phyloP scores from a whole-genome alignment of 2,329 filamentous ascomycete genomes.

The Colletotrichum chrysophilum region DNA sequence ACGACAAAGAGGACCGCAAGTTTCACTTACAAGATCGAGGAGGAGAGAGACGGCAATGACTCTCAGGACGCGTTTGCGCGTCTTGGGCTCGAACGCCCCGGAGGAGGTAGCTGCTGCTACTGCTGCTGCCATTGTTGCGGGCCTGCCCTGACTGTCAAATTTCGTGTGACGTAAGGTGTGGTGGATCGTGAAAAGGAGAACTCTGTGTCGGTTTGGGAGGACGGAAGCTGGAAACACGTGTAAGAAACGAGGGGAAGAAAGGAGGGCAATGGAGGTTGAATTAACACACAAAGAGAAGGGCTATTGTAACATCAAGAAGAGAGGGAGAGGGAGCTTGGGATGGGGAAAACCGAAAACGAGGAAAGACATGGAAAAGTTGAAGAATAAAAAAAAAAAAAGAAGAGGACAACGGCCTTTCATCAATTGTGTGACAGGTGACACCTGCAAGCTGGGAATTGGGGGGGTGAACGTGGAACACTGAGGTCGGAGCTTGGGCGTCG shows the following conservation, averaged over 20 bases:
- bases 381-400: neutral
- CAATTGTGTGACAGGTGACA: neutral
- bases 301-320: neutral
- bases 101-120: constrained; percentile 38
- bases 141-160: constrained; percentile 3
- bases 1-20: neutral
- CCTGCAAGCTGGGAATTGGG: neutral
- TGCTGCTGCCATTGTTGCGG: constrained; percentile 13
- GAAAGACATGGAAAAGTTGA: neutral
- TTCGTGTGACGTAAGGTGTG: neutral
- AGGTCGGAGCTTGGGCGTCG: constrained; percentile 11
- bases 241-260: neutral
- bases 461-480: neutral
- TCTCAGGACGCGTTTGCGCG: constrained; percentile 80
- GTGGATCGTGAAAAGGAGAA: neutral
- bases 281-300: neutral
- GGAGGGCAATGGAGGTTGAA: neutral
- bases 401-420: neutral
- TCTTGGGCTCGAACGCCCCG: constrained; percentile 50
- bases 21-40: constrained; percentile 80
- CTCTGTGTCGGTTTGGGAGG: neutral
- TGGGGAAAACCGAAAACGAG: neutral
- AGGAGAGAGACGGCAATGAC: constrained; percentile 90
- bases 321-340: neutral
- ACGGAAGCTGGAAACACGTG: neutral